These are phyloP conservation scores for Lenzites betulinus DNA, from an alignment of 768 basidiomycete genomes.

Conservation along the genomic window DNA sequence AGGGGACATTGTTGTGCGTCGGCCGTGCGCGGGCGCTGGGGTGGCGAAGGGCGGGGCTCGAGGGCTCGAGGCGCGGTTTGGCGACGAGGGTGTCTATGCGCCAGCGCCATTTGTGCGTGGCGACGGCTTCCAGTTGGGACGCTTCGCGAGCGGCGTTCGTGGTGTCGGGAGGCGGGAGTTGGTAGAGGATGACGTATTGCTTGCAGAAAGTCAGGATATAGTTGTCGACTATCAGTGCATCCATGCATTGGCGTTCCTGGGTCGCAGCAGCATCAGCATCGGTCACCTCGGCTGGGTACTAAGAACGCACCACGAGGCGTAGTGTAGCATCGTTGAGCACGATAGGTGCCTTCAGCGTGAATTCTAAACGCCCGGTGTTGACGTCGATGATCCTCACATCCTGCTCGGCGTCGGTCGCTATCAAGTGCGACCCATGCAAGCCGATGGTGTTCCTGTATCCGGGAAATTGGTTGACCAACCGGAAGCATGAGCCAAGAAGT, in stretches of 20 bases:
- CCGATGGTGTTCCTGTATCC: conserved; percentile 15
- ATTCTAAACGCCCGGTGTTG: conserved; percentile 1
- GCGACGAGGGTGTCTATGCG: conserved; percentile 54
- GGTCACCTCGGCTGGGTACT: no score
- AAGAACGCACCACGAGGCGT: conserved; percentile 5
- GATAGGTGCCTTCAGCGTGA: conserved; percentile 8
- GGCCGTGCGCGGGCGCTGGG: background rate
- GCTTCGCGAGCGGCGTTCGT: background rate
- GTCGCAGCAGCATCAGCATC: background rate
- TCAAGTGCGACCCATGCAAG: conserved; percentile 12
- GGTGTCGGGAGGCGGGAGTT: conserved; percentile 26
- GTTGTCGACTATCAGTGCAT: conserved; percentile 44
- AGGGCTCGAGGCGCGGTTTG: conserved; percentile 32
- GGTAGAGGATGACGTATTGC: conserved; percentile 30
- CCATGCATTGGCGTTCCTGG: conserved; percentile 43
- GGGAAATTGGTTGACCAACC: conserved; percentile 6
- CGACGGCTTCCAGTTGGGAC: conserved; percentile 43
- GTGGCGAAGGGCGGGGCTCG: background rate
- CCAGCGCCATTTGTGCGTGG: conserved; percentile 55
- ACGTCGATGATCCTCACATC: conserved; percentile 18
- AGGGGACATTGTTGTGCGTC: no score
- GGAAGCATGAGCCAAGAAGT: background rate
- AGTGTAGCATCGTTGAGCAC: conserved; percentile 18
- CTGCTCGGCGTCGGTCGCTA: conserved; percentile 17
- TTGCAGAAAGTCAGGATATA: conserved; percentile 49